A percentile compares a stretch with the other conserved stretches of the same genome.
Conservation (phyloP, 805 yeast genomes). For the Candida oleophila region DNA sequence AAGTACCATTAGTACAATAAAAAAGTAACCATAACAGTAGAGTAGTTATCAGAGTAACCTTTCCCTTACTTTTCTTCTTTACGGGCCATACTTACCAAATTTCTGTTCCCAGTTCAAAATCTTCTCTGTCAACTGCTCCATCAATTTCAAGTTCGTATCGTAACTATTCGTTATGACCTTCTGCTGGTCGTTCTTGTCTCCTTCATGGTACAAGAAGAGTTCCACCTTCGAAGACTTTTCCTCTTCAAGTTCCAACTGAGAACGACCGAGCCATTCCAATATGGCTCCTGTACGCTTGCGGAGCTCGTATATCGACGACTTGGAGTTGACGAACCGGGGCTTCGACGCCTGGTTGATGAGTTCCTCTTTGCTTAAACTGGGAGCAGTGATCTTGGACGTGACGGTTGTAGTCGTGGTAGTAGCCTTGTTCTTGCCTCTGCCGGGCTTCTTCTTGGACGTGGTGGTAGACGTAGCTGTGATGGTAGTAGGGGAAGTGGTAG, state of each 20-base stretch:
- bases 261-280: constrained; percentile 83
- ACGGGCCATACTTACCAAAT: constrained; percentile 52
- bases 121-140: constrained; percentile 73
- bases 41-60: too few relatives aligned
- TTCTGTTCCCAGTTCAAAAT: constrained; percentile 78
- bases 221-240: constrained; percentile 62
- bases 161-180: constrained; percentile 39
- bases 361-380: constrained; percentile 35
- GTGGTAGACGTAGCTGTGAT: constrained; percentile 2
- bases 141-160: constrained; percentile 57
- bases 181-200: constrained; percentile 10
- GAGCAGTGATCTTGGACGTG: constrained; percentile 1
- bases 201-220: constrained; percentile 46
- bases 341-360: constrained; percentile 69
- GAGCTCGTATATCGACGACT: constrained; percentile 79
- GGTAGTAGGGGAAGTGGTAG: neutral
- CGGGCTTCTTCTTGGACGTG: constrained; percentile 7
- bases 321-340: constrained; percentile 79
- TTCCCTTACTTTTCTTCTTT: neutral
- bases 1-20: too few relatives aligned
- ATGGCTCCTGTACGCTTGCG: constrained; percentile 86
- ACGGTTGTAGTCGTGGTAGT: constrained; percentile 6
- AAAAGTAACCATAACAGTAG: too few relatives aligned
- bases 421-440: constrained; percentile 6
- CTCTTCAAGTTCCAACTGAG: constrained; percentile 76